Evolutionary conservation across 441 rosid genomes (phyloP).

Genomic region (Sinapis alba): DNA sequence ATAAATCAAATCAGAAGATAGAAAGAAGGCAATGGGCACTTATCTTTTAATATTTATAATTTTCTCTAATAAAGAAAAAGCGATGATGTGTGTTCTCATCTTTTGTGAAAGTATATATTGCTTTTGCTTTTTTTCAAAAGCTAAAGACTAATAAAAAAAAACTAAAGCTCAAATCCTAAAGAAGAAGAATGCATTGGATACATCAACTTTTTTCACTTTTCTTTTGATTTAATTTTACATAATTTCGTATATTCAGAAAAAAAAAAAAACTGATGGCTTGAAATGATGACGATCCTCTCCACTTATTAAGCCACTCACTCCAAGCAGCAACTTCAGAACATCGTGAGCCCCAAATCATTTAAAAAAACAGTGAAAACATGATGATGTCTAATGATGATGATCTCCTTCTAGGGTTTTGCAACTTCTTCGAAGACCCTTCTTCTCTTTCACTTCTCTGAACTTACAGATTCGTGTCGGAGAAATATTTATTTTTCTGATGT

Average conservation of each 20-base stretch:
- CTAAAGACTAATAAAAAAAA: slow-evolving; percentile 23
- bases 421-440: slow-evolving; percentile 34
- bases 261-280: slow-evolving; percentile 8
- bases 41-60: slow-evolving; percentile 20
- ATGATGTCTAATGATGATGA: slow-evolving; percentile 38
- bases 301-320: slow-evolving; percentile 43
- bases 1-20: slow-evolving; percentile 31
- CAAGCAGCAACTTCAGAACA: slow-evolving; percentile 28
- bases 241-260: not conserved
- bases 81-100: slow-evolving; percentile 42
- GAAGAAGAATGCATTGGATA: slow-evolving; percentile 43
- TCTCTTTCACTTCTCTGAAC: slow-evolving; percentile 36
- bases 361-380: slow-evolving; percentile 28
- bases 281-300: slow-evolving; percentile 35
- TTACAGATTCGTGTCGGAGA: slow-evolving; percentile 29
- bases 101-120: slow-evolving; percentile 43
- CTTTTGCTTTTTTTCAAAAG: slow-evolving; percentile 39
- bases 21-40: slow-evolving; percentile 35
- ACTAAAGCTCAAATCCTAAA: slow-evolving; percentile 37
- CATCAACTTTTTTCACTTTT: slow-evolving; percentile 35
- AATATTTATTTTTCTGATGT: too few species aligned
- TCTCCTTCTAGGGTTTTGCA: slow-evolving; percentile 32
- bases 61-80: slow-evolving; percentile 39
- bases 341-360: slow-evolving; percentile 35
- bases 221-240: slow-evolving; percentile 1